A percentile compares a stretch with the other conserved stretches of the same genome.
These are phyloP conservation scores for Eucalyptus sp. DNA, from an alignment of 345 rosid genomes.

Conservation along the genomic window DNA sequence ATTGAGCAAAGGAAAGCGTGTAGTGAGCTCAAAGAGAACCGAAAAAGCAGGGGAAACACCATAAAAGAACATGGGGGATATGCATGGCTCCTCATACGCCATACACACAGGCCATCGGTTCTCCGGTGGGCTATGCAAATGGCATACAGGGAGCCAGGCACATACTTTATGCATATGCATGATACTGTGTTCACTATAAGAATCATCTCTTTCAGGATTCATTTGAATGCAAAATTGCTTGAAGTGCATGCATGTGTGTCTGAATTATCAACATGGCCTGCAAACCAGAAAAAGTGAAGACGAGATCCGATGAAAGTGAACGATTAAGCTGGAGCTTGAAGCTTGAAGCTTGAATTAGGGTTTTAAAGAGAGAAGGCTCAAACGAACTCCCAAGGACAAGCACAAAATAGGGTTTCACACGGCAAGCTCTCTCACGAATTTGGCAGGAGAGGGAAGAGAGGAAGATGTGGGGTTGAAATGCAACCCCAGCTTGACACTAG, in stretches of 20 bases:
- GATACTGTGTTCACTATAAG: background rate
- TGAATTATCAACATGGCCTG: background rate
- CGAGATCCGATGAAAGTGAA: background rate
- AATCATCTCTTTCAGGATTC: background rate
- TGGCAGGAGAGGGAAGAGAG: slow-evolving; percentile 32
- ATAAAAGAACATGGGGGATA: slow-evolving; percentile 7
- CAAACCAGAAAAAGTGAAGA: background rate
- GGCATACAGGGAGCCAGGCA: slow-evolving; percentile 99
- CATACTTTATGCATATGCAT: slow-evolving; percentile 3
- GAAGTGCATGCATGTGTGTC: background rate
- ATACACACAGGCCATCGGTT: slow-evolving; percentile 72
- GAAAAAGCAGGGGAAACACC: background rate
- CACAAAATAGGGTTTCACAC: background rate
- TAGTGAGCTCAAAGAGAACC: background rate
- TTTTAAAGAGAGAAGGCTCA: background rate
- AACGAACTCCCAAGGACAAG: background rate
- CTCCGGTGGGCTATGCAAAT: slow-evolving; percentile 55
- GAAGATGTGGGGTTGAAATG: slow-evolving; percentile 32
- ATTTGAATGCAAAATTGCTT: background rate
- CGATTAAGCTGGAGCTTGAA: background rate
- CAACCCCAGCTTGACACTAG: slow-evolving; percentile 26
- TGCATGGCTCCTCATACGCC: slow-evolving; percentile 99
- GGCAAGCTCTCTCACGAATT: background rate
- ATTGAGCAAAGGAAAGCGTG: background rate
- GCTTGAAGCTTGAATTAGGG: background rate